Evolutionary conservation across 805 yeast genomes (phyloP).

Genomic region (Kodamaea neixiangensis): DNA sequence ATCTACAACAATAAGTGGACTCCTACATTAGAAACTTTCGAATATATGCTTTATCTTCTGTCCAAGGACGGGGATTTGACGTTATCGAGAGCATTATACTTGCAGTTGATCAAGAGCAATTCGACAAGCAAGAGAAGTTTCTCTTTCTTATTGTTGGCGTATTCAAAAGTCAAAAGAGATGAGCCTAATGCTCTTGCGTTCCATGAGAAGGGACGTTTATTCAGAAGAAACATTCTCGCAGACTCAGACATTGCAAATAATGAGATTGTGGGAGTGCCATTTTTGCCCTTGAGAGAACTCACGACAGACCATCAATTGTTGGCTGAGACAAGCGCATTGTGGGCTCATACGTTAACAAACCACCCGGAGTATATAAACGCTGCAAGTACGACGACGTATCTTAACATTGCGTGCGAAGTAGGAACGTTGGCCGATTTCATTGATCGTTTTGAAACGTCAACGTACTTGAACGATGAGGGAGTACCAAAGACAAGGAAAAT

Average conservation of each 20-base stretch:
- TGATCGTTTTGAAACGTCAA: conserved; percentile 32
- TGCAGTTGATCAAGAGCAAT: conserved; percentile 40
- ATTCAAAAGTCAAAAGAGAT: conserved; percentile 37
- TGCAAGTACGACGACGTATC: conserved; percentile 49
- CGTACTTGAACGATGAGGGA: conserved; percentile 27
- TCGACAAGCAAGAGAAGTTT: conserved; percentile 42
- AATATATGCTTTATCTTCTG: conserved; percentile 73
- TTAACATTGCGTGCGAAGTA: conserved; percentile 46
- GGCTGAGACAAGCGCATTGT: conserved; percentile 77
- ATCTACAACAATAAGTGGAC: conserved; percentile 49
- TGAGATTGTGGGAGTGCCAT: conserved; percentile 52
- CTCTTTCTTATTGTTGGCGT: conserved; percentile 50
- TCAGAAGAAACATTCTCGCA: conserved; percentile 49
- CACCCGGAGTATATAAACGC: conserved; percentile 46
- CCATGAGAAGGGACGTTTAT: conserved; percentile 47
- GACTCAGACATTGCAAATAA: conserved; percentile 36
- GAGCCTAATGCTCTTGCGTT: conserved; percentile 29
- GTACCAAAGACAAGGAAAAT: conserved; percentile 4
- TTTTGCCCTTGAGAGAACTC: conserved; percentile 60
- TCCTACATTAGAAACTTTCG: conserved; percentile 53
- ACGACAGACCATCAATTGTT: conserved; percentile 44
- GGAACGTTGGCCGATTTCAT: conserved; percentile 37
- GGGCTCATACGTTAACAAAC: conserved; percentile 54
- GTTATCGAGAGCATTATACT: conserved; percentile 67
- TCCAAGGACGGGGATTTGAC: conserved; percentile 77